Conservation (phyloP, 257 asterid species). For the Jasminum sambac region DNA sequence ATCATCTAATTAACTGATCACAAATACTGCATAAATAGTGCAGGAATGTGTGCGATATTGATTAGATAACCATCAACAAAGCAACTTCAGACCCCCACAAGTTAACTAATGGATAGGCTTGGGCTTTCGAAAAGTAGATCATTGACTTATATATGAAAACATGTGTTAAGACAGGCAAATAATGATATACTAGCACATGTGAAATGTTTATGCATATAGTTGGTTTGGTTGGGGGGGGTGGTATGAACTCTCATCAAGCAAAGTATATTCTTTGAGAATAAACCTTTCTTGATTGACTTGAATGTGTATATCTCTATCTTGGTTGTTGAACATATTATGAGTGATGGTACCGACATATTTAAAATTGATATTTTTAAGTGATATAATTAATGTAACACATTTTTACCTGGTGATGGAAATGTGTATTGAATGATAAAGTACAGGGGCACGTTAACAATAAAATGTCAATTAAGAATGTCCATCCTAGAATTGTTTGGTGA, state of each 20-base stretch:
- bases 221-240: background rate
- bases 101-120: background rate
- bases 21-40: background rate
- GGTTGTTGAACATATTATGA: background rate
- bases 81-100: background rate
- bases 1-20: background rate
- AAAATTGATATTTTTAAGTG: no score
- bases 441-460: no score
- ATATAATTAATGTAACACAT: no score
- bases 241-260: background rate
- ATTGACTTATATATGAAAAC: no score
- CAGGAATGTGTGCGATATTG: background rate
- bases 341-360: no score
- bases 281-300: background rate
- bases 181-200: no score
- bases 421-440: no score
- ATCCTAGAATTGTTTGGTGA: no score
- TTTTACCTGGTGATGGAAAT: no score
- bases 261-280: background rate
- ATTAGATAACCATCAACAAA: background rate
- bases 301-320: background rate
- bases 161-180: no score
- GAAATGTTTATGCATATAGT: background rate
- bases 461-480: no score
- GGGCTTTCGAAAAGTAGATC: background rate